Conservation (phyloP, 164 flowering plant species). For the Vitis rupestris region DNA sequence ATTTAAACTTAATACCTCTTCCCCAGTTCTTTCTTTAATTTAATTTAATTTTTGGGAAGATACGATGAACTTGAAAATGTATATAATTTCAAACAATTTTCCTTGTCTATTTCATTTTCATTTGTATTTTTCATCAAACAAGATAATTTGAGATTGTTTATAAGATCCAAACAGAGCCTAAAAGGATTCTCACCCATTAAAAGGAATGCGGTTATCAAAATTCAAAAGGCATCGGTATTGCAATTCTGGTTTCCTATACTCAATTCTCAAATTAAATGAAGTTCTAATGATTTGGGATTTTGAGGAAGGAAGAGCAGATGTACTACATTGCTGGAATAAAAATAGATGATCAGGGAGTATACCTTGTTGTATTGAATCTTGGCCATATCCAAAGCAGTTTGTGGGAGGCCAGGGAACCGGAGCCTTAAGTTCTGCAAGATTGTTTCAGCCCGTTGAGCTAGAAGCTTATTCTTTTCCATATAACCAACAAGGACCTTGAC, state of each 20-base stretch:
- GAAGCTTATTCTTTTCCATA: constrained; percentile 37
- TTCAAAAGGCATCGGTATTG: not conserved
- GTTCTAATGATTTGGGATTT: not conserved
- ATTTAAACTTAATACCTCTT: too few relatives aligned
- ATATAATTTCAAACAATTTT: too few relatives aligned
- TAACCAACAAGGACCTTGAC: constrained; percentile 58
- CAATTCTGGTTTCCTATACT: not conserved
- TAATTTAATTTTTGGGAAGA: too few relatives aligned
- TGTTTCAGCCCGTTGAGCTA: constrained; percentile 66
- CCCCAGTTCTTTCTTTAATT: too few relatives aligned
- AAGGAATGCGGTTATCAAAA: not conserved
- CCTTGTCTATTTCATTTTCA: too few relatives aligned
- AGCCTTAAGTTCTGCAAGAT: constrained; percentile 53
- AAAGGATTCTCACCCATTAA: not conserved
- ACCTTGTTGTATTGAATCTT: constrained; percentile 87
- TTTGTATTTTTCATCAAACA: too few relatives aligned
- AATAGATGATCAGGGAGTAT: not conserved
- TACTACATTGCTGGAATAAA: not conserved
- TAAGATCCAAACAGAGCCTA: too few relatives aligned
- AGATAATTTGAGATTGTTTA: too few relatives aligned
- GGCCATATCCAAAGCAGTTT: constrained; percentile 68
- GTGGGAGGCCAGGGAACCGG: constrained; percentile 78
- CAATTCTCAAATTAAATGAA: not conserved
- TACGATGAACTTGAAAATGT: too few relatives aligned
- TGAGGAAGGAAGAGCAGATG: too few relatives aligned